Evolutionary conservation across 306 rosid species (phyloP).

Genomic region (Dalbergia oliveri): DNA sequence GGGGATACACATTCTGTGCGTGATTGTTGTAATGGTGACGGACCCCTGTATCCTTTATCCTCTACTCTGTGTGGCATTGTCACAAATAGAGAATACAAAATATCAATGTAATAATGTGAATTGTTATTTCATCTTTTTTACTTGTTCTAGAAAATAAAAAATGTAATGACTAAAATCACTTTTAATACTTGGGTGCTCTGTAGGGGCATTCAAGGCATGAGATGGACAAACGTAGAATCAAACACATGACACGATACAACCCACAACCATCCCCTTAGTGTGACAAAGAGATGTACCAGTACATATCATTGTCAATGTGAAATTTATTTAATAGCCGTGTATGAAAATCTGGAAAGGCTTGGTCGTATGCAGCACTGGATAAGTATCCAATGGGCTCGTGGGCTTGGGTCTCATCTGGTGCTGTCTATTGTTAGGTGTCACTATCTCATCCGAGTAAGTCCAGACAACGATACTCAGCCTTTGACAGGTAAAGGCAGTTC

Average conservation of each 20-base stretch:
- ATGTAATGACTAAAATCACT: background rate
- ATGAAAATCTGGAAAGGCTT: background rate
- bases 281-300: too few relatives aligned
- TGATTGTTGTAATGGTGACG: slow-evolving; percentile 60
- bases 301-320: background rate
- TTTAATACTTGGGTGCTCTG: too few relatives aligned
- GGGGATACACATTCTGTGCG: slow-evolving; percentile 58
- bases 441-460: slow-evolving; percentile 48
- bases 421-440: slow-evolving; percentile 44
- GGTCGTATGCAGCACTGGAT: slow-evolving; percentile 43
- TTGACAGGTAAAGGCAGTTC: slow-evolving; percentile 19
- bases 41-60: slow-evolving; percentile 5
- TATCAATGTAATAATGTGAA: background rate
- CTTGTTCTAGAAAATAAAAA: background rate
- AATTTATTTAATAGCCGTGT: slow-evolving; percentile 8
- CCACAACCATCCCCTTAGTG: too few relatives aligned
- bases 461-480: slow-evolving; percentile 42
- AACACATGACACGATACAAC: too few relatives aligned
- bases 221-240: too few relatives aligned
- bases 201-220: too few relatives aligned
- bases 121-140: background rate
- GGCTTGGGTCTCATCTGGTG: slow-evolving; percentile 51
- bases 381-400: slow-evolving; percentile 53
- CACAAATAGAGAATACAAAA: background rate
- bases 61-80: background rate